Evolutionary conservation across 2,329 filamentous ascomycete genomes (phyloP), one percentile per base, ranked within the genome.

Genomic region (Zopfia rhizophila): DNA sequence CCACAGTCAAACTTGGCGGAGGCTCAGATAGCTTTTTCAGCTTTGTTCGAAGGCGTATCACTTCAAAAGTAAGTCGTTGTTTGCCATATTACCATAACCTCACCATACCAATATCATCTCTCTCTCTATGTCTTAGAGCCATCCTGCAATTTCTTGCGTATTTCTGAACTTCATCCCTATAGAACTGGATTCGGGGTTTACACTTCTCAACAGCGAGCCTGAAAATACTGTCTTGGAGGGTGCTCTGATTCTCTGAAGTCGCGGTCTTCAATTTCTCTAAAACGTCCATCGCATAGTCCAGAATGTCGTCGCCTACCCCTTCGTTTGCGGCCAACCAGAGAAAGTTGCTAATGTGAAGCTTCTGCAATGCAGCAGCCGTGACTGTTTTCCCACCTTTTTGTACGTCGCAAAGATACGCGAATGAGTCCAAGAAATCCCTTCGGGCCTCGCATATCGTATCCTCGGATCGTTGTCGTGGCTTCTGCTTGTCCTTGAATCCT

Each of bases 271-370:
- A 32, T 7, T 31, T 5, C 4, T n/a, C 12, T 16, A 41, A 13
- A 13, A 41, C n/a, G n/a, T n/a, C n/a, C n/a, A n/a, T n/a, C n/a
- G n/a, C n/a, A n/a, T n/a, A n/a, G n/a, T n/a, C n/a, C n/a, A n/a
- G n/a, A n/a, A n/a, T n/a, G n/a, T n/a, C n/a, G 16, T 37, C 25
- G 17, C 3, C 7, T 33, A 50, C 22, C 5, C 31, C 41, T 21
- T 46, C 41, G 18, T 50, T 50, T 17, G 47, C 47, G 18, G 47
- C 47, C 18, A 46, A 27, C 42, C 47, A 50, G 17, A 50, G 42
- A 19, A 46, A 22, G 36, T 41, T 16, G 17, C 33, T 36, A n/a
- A 5, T 13, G 3, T 16, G 2, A 12, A 40, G 37, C 18, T 32
- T 21, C 42, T 50, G 41, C 31, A 50, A 32, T 7, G 47, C 47